Base-by-base conservation (phyloP, 140 eudicot genomes). In the Bidens hawaiensis region DNA sequence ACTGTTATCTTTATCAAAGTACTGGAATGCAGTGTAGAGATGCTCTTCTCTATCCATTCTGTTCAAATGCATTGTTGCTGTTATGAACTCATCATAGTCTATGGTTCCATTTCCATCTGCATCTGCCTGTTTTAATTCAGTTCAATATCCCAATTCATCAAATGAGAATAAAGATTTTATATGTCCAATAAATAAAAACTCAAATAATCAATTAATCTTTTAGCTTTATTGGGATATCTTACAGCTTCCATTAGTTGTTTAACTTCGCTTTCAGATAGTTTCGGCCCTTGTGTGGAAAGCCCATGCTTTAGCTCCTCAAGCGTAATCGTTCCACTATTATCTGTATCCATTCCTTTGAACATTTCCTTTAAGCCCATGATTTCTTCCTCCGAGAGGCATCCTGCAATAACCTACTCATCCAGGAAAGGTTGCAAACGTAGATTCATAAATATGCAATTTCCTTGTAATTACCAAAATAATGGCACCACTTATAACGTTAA, bases 21-120 rank as follows among this genome's bases (percentile, higher is more conserved):
- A 88, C 64, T 93, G 99, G 76, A 93, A 93, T 27, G 99, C 99
- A 23, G 96, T 88, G 73, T 85, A 93, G 40, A 93, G 89, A 85
- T 93, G 99, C 55, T 93, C 97, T 76, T 93, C 99, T 77, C 84
- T 88, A 74, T 88, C 99, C 96, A 93, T 88, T 79, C 88, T 83
- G 76, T 93, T 93, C 87, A 93, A 38, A 46, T 93, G 99, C 99
- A 93, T 85, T 65, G 99, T 93, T 72, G 99, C 99, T 23, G 99
- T 93, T 58, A 93, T 93, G 80, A 93, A 93, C 78, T 93, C 99
- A 26, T 93, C 99, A 5, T 93, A 93, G 51, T 88, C 97, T 43
- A 93, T 93, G 16, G 88, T 83, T 22, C 99, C 99, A 68, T 93
- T 93, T 52, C 99, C 99, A 81, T 93, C 99, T 34, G 96, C 95